These are phyloP conservation scores for Ajuga reptans DNA, from an alignment of 305 asterid species.

Conservation along the genomic window DNA sequence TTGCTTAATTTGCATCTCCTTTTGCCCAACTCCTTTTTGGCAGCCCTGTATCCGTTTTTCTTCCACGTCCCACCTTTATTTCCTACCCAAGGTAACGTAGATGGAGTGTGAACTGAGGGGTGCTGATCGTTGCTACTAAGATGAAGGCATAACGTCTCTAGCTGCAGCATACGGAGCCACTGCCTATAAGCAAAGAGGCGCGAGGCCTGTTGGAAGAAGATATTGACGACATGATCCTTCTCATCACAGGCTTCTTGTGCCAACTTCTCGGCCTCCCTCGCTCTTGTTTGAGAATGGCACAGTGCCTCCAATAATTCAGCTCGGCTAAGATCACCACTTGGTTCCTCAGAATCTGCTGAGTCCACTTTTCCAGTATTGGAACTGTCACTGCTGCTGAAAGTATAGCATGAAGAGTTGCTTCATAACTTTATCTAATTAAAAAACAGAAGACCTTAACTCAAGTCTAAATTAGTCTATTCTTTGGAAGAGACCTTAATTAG, in stretches of 20 bases:
- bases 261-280: conserved; percentile 60
- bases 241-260: conserved; percentile 61
- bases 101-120: conserved; percentile 12
- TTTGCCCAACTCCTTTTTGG: conserved; percentile 27
- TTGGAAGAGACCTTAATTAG: not conserved
- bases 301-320: conserved; percentile 50
- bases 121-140: conserved; percentile 32
- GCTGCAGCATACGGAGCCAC: conserved; percentile 58
- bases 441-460: not conserved
- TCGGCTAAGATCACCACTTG: conserved; percentile 33
- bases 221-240: conserved; percentile 43
- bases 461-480: not conserved
- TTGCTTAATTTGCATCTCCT: conserved; percentile 22
- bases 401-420: not conserved
- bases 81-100: conserved; percentile 23
- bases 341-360: conserved; percentile 20
- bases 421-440: not conserved
- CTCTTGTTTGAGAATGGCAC: conserved; percentile 70
- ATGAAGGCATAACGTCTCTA: conserved; percentile 51
- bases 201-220: conserved; percentile 56
- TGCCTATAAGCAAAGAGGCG: conserved; percentile 60
- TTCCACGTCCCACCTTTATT: conserved; percentile 16
- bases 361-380: conserved; percentile 22
- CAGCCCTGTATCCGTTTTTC: conserved; percentile 22
- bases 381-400: conserved; percentile 24